Conservation (phyloP, 2,329 filamentous ascomycete species). For the Pestalotiopsis sp. region DNA sequence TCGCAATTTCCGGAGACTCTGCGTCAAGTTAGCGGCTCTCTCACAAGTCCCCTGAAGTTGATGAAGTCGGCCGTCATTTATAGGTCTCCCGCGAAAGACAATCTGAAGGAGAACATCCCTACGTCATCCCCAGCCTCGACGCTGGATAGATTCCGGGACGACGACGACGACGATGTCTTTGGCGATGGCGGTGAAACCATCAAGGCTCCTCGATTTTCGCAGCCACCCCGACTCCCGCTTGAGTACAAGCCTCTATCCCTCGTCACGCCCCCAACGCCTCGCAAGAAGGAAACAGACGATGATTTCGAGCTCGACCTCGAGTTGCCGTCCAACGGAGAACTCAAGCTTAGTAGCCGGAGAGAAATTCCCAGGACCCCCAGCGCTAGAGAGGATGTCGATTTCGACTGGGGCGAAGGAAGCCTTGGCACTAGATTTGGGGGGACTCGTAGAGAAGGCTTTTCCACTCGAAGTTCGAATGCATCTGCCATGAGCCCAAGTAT, state of each 20-base stretch:
- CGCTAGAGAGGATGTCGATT: slow-evolving; percentile 67
- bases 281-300: slow-evolving; percentile 56
- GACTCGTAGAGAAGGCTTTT: slow-evolving; percentile 77
- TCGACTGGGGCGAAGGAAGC: slow-evolving; percentile 94
- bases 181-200: slow-evolving; percentile 67
- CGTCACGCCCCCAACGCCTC: slow-evolving; percentile 56
- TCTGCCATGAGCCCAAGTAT: slow-evolving; percentile 92
- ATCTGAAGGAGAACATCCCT: slow-evolving; percentile 27
- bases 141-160: slow-evolving; percentile 66
- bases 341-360: slow-evolving; percentile 64
- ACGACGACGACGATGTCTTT: slow-evolving; percentile 64
- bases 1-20: slow-evolving; percentile 68
- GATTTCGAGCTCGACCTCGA: slow-evolving; percentile 76
- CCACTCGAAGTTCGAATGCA: slow-evolving; percentile 81
- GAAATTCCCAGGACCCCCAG: slow-evolving; percentile 67
- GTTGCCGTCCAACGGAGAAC: slow-evolving; percentile 66
- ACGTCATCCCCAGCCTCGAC: slow-evolving; percentile 51
- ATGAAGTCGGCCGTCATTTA: slow-evolving; percentile 1
- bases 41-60: slow-evolving; percentile 53
- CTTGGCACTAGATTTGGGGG: slow-evolving; percentile 89
- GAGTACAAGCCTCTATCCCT: slow-evolving; percentile 32
- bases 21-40: slow-evolving; percentile 65
- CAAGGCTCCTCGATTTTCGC: slow-evolving; percentile 59
- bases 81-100: slow-evolving; percentile 27
- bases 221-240: slow-evolving; percentile 17